Evolutionary conservation across 305 asterid species (phyloP), one percentile per base, ranked within the genome.

Genomic region (Nicotiana rustica): DNA sequence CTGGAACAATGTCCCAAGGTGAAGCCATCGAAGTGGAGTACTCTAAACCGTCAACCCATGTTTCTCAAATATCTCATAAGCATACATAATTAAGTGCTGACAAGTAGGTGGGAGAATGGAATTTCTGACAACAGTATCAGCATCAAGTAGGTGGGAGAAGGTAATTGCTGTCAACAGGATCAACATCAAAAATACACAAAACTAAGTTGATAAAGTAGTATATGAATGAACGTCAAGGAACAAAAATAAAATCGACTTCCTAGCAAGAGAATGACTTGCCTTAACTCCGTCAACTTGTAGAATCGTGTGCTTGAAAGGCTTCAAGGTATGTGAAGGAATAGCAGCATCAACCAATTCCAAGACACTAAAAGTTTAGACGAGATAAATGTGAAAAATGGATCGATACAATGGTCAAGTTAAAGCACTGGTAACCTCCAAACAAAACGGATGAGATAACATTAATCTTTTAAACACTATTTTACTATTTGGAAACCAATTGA

Each of bases 281-380:
- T 95, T 92, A 81, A 96, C 99, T 84, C 99, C 98, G 81, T 96
- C 96, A 79, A 92, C 97, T 79, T 87, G 94, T 71, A 92, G 88
- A 83, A 95, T 92, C 35, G 97, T 91, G 82, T 25, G 87, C 83
- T 86, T 92, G 82, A 92, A 92, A 77, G 96, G 98, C 84, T 92
- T 97, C 83, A 95, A 86, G 49, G 83, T 84, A 84, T 92, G 89
- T 15, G 93, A 84, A 19, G 94, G 97, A 85, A 96, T 86, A 82
- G 99, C 98, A 90, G 99, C 99, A 90, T 96, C 99, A 83, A 96
- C 98, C 93, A 96, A 84, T 89, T 96, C 99, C 95, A 96, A 84
- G 88, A 93, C 82, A 82, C 98, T 96, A 79, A 78, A 83, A 81
- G 35, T 81, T 68, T 57, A 83, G 66, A 86, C 33, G 71, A 67